phyloP scores from a whole-genome alignment of 257 asterid species.

The Avicennia marina region DNA sequence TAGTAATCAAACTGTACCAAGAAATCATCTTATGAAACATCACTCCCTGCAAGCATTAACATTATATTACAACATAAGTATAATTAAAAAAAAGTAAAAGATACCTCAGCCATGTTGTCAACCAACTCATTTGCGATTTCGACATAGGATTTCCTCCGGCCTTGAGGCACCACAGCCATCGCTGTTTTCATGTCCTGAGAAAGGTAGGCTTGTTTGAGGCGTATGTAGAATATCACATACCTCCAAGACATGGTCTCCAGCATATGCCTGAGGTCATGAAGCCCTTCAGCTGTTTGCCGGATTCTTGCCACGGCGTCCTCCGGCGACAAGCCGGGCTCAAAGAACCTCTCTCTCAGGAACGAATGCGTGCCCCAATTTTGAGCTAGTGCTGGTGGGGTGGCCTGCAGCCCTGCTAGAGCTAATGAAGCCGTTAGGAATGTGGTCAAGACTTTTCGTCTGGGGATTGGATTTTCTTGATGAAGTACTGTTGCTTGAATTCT shows the following conservation, averaged over 20 bases:
- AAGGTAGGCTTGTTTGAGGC: constrained; percentile 60
- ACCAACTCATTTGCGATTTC: constrained; percentile 58
- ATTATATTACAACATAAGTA: no score
- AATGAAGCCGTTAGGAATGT: constrained; percentile 39
- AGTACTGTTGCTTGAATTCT: constrained; percentile 28
- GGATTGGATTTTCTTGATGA: constrained; percentile 13
- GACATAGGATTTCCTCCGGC: constrained; percentile 31
- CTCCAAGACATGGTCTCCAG: constrained; percentile 79
- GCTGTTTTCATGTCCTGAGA: constrained; percentile 38
- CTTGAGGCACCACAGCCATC: constrained; percentile 58
- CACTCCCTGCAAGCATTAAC: no score
- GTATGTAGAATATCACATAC: constrained; percentile 63
- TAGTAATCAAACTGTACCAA: constrained; percentile 60
- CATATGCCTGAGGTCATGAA: constrained; percentile 33
- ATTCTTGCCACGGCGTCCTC: constrained; percentile 65
- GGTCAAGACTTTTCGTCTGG: constrained; percentile 36
- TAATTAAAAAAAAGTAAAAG: neutral
- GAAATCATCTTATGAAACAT: no score
- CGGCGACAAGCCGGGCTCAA: constrained; percentile 54
- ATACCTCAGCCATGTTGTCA: constrained; percentile 71
- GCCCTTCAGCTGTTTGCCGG: constrained; percentile 68
- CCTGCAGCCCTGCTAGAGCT: constrained; percentile 29
- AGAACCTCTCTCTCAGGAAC: constrained; percentile 40
- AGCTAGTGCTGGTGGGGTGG: constrained; percentile 43
- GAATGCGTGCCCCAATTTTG: constrained; percentile 76